Evolutionary conservation across 805 yeast species (phyloP), one percentile per base, ranked within the genome.

Genomic region (Candida glaebosa): DNA sequence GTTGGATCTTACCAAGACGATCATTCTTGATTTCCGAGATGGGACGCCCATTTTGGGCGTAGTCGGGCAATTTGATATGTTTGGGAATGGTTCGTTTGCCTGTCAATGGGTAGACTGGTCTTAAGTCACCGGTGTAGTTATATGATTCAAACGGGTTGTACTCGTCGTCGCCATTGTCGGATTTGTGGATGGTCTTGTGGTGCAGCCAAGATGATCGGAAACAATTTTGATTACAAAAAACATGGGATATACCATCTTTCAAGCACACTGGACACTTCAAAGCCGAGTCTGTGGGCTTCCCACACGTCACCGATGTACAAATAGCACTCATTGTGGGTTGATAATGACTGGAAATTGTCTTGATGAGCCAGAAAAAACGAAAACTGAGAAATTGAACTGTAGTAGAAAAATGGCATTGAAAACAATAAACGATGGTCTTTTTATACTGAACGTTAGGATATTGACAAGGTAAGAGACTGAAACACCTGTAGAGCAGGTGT

Each of bases 181-280:
- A 51, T 20, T 71, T 71, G 60, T 90, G 97, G 40, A 81, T 68
- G 20, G 80, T 75, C 67, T 89, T 90, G 60, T 91, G 99, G 12
- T 71, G 60, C 12, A 75, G 64, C 80, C 88, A 86, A 34, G 78
- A 69, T 35, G 83, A 67, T 57, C 84, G 79, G 69, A 87, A 91
- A 63, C 99, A 91, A 1, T 66, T 65, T 50, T 90, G 96, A 56
- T 81, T 76, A 67, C 99, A 93, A 64, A 91, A 93, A 15, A 74
- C 74, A 37, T 78, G 69, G 31, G 73, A 69, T 38, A 78, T 52
- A 12, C 81, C 87, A 45, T 73, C 74, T 57, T 93, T 90, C 47
- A 93, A 65, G 63, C 99, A 93, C 12, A 90, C 71, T 0, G 99
- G 99, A 62, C 99, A 93, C 59, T 89, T 89, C 50, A 93, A 70